Conservation (phyloP, 441 rosid species). For the Flueggea neowawraea region DNA sequence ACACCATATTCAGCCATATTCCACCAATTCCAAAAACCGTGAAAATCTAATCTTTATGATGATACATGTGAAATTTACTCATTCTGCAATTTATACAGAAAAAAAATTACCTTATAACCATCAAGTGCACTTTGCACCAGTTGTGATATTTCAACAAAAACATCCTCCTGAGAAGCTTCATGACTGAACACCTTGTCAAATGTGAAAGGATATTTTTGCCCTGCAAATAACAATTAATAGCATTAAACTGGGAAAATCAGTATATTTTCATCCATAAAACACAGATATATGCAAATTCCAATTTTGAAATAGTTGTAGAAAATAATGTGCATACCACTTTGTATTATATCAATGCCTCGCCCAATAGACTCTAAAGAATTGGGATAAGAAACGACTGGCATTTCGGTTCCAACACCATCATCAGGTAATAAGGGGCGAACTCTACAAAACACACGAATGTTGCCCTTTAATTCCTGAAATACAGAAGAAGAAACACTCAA, state of each 20-base stretch:
- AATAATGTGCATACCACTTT: constrained; percentile 53
- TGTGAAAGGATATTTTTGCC: constrained; percentile 79
- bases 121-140: constrained; percentile 95
- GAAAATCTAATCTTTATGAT: too few relatives aligned
- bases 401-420: constrained; percentile 63
- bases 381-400: constrained; percentile 64
- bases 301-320: too few relatives aligned
- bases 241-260: neutral
- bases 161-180: constrained; percentile 85
- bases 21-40: too few relatives aligned
- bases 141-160: constrained; percentile 94
- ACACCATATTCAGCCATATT: too few relatives aligned
- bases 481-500: neutral
- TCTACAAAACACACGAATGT: constrained; percentile 93
- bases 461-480: constrained; percentile 92
- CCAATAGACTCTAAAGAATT: constrained; percentile 69
- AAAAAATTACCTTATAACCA: constrained; percentile 75
- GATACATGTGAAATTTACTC: too few relatives aligned
- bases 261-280: neutral
- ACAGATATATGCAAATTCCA: neutral
- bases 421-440: constrained; percentile 89
- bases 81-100: too few relatives aligned
- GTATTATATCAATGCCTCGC: constrained; percentile 78
- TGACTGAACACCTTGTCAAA: constrained; percentile 93
- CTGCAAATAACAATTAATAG: constrained; percentile 30